Percentiles rank a stretch among this genome's conserved stretches.
These are phyloP conservation scores for Roridomyces roridus DNA, from an alignment of 768 basidiomycete genomes.

Conservation along the genomic window DNA sequence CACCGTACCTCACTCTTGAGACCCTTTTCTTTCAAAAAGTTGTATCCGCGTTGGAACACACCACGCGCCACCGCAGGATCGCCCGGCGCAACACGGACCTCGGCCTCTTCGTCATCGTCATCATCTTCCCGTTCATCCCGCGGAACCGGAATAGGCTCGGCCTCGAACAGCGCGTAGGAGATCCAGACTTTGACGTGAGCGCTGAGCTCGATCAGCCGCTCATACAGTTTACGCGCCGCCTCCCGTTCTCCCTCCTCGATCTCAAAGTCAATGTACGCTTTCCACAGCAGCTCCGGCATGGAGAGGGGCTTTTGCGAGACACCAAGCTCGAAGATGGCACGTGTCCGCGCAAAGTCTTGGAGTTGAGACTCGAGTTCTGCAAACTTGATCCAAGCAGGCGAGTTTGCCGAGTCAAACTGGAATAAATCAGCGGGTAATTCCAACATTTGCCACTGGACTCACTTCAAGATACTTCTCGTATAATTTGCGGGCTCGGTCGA, in stretches of 20 bases:
- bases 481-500: constrained; percentile 88
- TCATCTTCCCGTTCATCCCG: constrained; percentile 74
- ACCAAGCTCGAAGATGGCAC: constrained; percentile 94
- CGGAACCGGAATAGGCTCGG: constrained; percentile 70
- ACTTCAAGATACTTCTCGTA: constrained; percentile 97
- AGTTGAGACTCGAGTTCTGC: constrained; percentile 90
- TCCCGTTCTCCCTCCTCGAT: constrained; percentile 92
- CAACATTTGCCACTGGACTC: constrained; percentile 26
- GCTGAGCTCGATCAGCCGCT: constrained; percentile 83
- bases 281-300: constrained; percentile 95
- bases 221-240: constrained; percentile 83
- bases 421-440: constrained; percentile 5
- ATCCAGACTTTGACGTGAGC: constrained; percentile 99
- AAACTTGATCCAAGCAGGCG: constrained; percentile 94
- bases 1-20: constrained; percentile 86
- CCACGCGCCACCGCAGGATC: constrained; percentile 72
- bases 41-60: constrained; percentile 89
- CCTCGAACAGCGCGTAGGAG: constrained; percentile 92
- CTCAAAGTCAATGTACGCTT: constrained; percentile 97
- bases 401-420: constrained; percentile 88
- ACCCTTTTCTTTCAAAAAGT: constrained; percentile 78
- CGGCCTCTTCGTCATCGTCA: constrained; percentile 69
- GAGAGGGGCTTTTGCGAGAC: constrained; percentile 83
- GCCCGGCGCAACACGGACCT: constrained; percentile 72
- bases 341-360: constrained; percentile 86